Conservation (phyloP, 441 rosid species). For the Erodium trifolium region DNA sequence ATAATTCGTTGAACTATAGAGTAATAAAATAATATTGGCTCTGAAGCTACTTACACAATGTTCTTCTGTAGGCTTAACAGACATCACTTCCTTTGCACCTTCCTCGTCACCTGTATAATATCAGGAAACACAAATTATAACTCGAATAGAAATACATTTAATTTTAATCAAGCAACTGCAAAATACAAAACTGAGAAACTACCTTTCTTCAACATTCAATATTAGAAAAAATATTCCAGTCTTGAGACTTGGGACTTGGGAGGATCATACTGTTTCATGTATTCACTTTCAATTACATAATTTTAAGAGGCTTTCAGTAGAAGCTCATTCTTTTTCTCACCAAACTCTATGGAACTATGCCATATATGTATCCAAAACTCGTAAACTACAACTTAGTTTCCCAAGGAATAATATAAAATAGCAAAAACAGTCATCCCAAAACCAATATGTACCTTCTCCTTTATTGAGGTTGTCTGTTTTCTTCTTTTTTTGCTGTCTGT, state of each 20-base stretch:
- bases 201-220: not conserved
- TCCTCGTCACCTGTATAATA: constrained; percentile 29
- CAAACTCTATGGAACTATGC: not conserved
- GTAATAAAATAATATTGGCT: constrained; percentile 7
- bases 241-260: not conserved
- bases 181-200: not conserved
- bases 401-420: not conserved
- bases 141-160: not conserved
- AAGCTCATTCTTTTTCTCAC: not conserved
- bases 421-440: constrained; percentile 1
- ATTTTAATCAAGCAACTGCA: not conserved
- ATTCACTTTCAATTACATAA: not conserved
- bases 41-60: constrained; percentile 28
- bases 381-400: not conserved
- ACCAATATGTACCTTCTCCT: constrained; percentile 29
- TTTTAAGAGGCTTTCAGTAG: not conserved
- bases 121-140: constrained; percentile 9
- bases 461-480: constrained; percentile 23
- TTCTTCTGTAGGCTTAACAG: constrained; percentile 25
- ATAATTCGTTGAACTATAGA: not conserved
- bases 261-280: not conserved
- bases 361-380: not conserved
- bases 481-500: constrained; percentile 28
- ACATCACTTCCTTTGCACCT: constrained; percentile 18
- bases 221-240: not conserved